Evolutionary conservation across 441 rosid species (phyloP).

Genomic region (Sinapis alba): DNA sequence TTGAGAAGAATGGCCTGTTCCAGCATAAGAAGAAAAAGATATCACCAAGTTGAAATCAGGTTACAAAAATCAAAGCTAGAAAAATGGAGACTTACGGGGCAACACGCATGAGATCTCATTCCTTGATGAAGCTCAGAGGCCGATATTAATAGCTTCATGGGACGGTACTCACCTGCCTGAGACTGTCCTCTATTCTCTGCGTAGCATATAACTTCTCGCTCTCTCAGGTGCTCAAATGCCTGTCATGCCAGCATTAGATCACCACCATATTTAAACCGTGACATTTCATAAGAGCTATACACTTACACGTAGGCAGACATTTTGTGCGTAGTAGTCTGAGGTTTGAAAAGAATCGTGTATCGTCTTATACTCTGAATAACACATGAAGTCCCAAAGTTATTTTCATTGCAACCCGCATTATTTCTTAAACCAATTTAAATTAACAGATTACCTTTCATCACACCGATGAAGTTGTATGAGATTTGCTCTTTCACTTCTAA

Average conservation of each 20-base stretch:
- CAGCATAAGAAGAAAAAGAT: conserved; percentile 1
- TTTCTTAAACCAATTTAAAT: conserved; percentile 11
- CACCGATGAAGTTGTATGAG: conserved; percentile 79
- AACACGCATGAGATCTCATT: conserved; percentile 74
- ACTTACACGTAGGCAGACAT: conserved; percentile 77
- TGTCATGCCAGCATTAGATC: conserved; percentile 41
- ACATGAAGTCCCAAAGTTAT: conserved; percentile 11
- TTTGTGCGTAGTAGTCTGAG: conserved; percentile 69
- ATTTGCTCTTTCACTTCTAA: conserved; percentile 87
- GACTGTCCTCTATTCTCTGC: conserved; percentile 28
- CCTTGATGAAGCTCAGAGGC: conserved; percentile 72
- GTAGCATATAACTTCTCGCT: conserved; percentile 69
- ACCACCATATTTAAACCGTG: conserved; percentile 13
- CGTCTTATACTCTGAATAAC: conserved; percentile 78
- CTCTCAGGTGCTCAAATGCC: conserved; percentile 91
- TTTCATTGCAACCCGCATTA: not conserved
- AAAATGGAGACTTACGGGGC: conserved; percentile 76
- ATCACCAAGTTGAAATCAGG: conserved; percentile 13
- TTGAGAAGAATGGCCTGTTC: conserved; percentile 43
- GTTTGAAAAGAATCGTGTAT: conserved; percentile 81
- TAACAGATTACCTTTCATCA: conserved; percentile 74
- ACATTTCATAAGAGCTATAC: conserved; percentile 22
- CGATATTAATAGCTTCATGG: conserved; percentile 76
- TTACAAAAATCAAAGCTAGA: not conserved
- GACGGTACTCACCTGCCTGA: conserved; percentile 79